Base-by-base conservation (phyloP, 768 basidiomycete genomes). In the Hydnum rufescens region DNA sequence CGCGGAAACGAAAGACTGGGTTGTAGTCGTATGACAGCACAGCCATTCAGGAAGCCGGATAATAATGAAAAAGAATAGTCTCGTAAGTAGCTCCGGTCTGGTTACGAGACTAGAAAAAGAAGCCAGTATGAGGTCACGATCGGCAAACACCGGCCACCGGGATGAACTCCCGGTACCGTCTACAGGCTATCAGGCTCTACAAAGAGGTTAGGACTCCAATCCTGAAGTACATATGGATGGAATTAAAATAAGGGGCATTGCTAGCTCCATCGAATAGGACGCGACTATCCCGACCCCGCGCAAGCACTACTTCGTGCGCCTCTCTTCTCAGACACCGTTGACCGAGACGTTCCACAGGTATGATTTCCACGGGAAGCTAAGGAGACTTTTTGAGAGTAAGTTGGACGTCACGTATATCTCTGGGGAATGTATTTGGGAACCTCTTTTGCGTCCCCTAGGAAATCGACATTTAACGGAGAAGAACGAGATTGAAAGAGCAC, bases 211-310 rank as follows among this genome's bases (percentile, higher is more conserved):
- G 44, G n/a, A 26, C 18, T 29, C 19, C n/a, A 32, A 18, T 16
- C 29, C n/a, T n/a, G n/a, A n/a, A n/a, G n/a, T n/a, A n/a, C n/a
- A n/a, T n/a, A n/a, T 31, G 29, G 2, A 3, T 34, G 22, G 29
- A n/a, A 16, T 28, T 36, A 29, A 36, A 18, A 31, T 29, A 18
- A 19, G 23, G 18, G 16, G 18, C 29, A 28, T 26, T 49, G 36
- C 25, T 18, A 56, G 60, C 72, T 89, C 4, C 77, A 80, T 57
- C 71, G 82, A 53, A 73, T 89, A 1, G 84, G 85, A 3, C 71
- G 80, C 54, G 83, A 88, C 46, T 86, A 87, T 57, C 81, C 81
- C 32, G 85, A 89, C 61, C 77, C 82, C 44, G 73, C 74, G 85
- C 87, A 60, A 64, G 77, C 32, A 23, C 51, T 22, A n/a, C n/a